These are phyloP conservation scores for Berberis thunbergii DNA, from an alignment of 164 flowering plant species.

Conservation along the genomic window DNA sequence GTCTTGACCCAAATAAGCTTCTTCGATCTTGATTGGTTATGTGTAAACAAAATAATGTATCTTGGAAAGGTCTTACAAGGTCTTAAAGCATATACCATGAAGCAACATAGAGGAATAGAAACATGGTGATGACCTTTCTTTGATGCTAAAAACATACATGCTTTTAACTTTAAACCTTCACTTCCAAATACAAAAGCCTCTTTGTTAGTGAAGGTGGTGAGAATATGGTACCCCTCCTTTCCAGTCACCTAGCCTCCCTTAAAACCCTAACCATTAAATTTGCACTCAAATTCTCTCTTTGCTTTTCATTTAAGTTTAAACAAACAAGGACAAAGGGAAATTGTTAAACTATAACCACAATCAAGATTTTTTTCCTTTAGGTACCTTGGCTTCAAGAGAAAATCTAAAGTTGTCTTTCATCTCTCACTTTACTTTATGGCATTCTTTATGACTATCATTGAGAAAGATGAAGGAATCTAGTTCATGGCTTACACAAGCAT, in stretches of 20 bases:
- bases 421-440: constrained; percentile 4
- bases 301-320: too few species aligned
- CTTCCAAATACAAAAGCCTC: constrained; percentile 2
- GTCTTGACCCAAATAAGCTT: too few species aligned
- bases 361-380: constrained; percentile 11
- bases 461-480: constrained; percentile 32
- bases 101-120: not conserved
- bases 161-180: not conserved
- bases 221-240: not conserved
- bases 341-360: constrained; percentile 11
- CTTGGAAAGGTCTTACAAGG: not conserved
- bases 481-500: constrained; percentile 24
- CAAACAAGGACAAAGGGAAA: constrained; percentile 11
- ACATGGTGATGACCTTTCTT: not conserved
- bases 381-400: not conserved
- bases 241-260: not conserved
- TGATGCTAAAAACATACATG: not conserved
- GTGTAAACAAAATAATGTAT: not conserved
- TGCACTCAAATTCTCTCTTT: constrained; percentile 17
- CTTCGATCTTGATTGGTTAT: not conserved
- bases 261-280: constrained; percentile 7
- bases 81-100: constrained; percentile 4
- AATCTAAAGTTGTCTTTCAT: constrained; percentile 10
- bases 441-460: constrained; percentile 10
- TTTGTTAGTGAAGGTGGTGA: not conserved